Percentiles rank a stretch among this genome's conserved stretches.
phyloP scores from a whole-genome alignment of 75 land plant genomes.

The Pinus taeda region DNA sequence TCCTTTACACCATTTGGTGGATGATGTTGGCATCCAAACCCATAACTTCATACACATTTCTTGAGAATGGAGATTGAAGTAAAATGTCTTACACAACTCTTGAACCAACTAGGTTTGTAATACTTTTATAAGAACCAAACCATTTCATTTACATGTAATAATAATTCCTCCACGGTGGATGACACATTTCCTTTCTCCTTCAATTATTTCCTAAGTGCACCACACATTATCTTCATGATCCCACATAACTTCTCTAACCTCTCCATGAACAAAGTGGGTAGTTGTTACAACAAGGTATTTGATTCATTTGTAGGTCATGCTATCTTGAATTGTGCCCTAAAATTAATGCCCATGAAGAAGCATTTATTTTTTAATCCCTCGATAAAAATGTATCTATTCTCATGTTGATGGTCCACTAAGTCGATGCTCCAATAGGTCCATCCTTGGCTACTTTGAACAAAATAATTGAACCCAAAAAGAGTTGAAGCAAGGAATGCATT shows the following conservation, averaged over 20 bases:
- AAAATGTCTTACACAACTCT: slow-evolving; percentile 48
- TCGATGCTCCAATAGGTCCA: too few relatives aligned
- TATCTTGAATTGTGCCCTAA: slow-evolving; percentile 63
- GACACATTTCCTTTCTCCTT: slow-evolving; percentile 37
- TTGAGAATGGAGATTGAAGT: slow-evolving; percentile 29
- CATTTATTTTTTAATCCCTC: not conserved
- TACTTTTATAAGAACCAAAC: slow-evolving; percentile 64
- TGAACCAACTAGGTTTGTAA: slow-evolving; percentile 38
- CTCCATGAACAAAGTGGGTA: slow-evolving; percentile 53
- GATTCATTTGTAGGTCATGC: slow-evolving; percentile 60
- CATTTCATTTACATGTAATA: slow-evolving; percentile 73
- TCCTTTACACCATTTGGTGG: not conserved
- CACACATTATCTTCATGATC: slow-evolving; percentile 44
- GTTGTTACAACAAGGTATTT: slow-evolving; percentile 18
- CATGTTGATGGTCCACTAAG: too few relatives aligned
- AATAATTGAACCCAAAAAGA: too few relatives aligned
- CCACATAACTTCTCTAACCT: slow-evolving; percentile 47
- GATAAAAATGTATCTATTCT: not conserved
- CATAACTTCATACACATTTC: not conserved
- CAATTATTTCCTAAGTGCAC: slow-evolving; percentile 44
- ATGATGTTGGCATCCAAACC: not conserved
- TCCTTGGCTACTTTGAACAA: too few relatives aligned
- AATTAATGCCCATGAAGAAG: slow-evolving; percentile 65
- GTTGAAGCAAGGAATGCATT: too few relatives aligned
- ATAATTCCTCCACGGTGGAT: slow-evolving; percentile 80